Evolutionary conservation across 2,329 filamentous ascomycete species (phyloP), one percentile per base, ranked within the genome.

Genomic region (Monosporascus sp.): DNA sequence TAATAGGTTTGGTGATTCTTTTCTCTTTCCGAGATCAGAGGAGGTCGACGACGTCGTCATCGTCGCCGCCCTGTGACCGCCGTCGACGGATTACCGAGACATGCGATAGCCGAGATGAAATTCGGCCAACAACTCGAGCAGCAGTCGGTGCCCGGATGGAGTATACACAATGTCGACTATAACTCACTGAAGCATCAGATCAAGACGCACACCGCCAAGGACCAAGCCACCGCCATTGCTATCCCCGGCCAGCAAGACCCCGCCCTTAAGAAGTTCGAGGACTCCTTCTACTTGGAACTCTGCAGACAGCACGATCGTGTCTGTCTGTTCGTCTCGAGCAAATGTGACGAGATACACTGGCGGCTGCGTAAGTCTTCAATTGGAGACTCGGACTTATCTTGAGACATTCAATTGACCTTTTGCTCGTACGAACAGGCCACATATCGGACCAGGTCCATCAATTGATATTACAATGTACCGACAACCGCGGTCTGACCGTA

Each of bases 121-220:
- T 90, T 87, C 80, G 86, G 87, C 57, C 78, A 88, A 59, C 86
- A 83, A 56, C 79, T 94, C 56, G 83, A 86, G 67, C 79, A 83
- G 70, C 81, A 88, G 68, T 92, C 88, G 47, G 88, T 91, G 65
- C 88, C 89, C 58, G 84, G 88, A 81, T 94, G 89, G 89, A 88
- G 82, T 64, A 79, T 89, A 59, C 86, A 92, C 68, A 94, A 95
- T 70, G 84, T 95, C 70, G 90, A 94, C 70, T 95, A 95, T 76
- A 90, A 93, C 68, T 88, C 88, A 48, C 80, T 95, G 58, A 95
- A 95, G 71, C 81, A 89, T 68, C 79, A 89, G 64, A 93, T 95
- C 75, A 94, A 93, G 69, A 81, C 81, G 55, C 82, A 90, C 66
- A 95, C 90, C 2, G 86, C 85, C 14, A 81, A 80, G 45, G 83